phyloP scores from a whole-genome alignment of 192 early-diverging fungal species.

The Entrophospora sp. region DNA sequence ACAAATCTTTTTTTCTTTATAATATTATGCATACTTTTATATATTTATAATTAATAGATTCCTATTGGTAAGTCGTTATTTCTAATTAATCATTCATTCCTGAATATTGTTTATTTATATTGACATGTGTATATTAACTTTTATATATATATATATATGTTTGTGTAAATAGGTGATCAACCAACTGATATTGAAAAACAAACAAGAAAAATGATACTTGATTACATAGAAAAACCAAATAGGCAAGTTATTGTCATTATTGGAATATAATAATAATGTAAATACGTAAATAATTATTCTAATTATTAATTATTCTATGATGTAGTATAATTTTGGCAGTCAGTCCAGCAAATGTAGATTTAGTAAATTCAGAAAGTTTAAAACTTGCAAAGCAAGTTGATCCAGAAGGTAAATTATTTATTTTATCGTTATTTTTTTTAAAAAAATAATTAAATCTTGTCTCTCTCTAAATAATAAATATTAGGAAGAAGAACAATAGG shows the following conservation, averaged over 20 bases:
- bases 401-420: constrained; percentile 47
- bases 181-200: constrained; percentile 76
- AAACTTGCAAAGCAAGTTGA: constrained; percentile 82
- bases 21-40: neutral
- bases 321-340: constrained; percentile 72
- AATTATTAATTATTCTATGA: too few species aligned
- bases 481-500: constrained; percentile 59
- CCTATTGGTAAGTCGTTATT: constrained; percentile 31
- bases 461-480: too few species aligned
- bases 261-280: too few species aligned
- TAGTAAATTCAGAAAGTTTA: constrained; percentile 78
- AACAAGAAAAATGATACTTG: constrained; percentile 64
- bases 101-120: neutral
- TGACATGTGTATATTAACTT: neutral
- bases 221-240: constrained; percentile 77
- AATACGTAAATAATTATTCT: too few species aligned
- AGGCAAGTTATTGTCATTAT: constrained; percentile 36
- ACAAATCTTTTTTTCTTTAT: too few species aligned
- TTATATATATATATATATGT: too few species aligned
- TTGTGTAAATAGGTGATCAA: constrained; percentile 79
- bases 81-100: constrained; percentile 3
- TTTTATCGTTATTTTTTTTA: neutral
- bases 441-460: neutral
- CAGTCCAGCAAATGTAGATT: constrained; percentile 71
- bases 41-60: constrained; percentile 25